Base-by-base conservation (phyloP, 495 filamentous ascomycete genomes). In the Ramalina peruviana region DNA sequence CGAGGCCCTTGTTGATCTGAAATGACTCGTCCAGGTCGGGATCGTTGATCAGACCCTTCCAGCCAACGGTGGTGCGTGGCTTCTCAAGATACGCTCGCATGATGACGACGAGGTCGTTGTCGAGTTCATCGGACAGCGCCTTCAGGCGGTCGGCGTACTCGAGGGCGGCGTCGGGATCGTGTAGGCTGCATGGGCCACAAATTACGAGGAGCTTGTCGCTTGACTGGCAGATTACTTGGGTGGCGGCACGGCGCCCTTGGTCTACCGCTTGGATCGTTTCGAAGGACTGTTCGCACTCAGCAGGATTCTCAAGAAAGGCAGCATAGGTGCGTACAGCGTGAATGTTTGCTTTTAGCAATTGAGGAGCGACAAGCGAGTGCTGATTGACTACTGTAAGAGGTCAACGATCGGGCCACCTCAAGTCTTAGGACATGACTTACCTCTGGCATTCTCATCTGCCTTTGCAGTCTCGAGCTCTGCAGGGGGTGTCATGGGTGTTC, bases 1-100 rank as follows among this genome's bases (percentile, higher is more conserved):
- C 78, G 62, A 98, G 65, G 7, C 92, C 92, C 72, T 95, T 95
- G 76, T 95, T 96, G 70, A 98, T 97, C 65, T 94, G 79, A 78
- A 96, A 97, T 67, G 83, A 88, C 60, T 94, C 86, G 67, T 98
- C 88, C 64, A 98, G 93, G 57, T 98, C 90, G 3, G 92, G 92
- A 67, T 98, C 92, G 65, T 98, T 98, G 72, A 98, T 94, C 53
- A 98, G 73, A 13, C 92, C 92, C 70, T 98, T 98, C 92, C 92
- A 98, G 46, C 92, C 92, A n/a, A 97, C 87, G 0, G 88, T 98
- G 13, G 92, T 98, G 53, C 92, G 80, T 21, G 92, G 92, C 71
- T 98, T 98, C 73, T 98, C 92, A 25, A 98, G 80, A 75, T 98
- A 98, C 38, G 86, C 83, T 42, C 92, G 83, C 92, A 98, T 98